These are phyloP conservation scores for Globisporangium lucens DNA, from an alignment of 352 stramenopile species.

Conservation along the genomic window DNA sequence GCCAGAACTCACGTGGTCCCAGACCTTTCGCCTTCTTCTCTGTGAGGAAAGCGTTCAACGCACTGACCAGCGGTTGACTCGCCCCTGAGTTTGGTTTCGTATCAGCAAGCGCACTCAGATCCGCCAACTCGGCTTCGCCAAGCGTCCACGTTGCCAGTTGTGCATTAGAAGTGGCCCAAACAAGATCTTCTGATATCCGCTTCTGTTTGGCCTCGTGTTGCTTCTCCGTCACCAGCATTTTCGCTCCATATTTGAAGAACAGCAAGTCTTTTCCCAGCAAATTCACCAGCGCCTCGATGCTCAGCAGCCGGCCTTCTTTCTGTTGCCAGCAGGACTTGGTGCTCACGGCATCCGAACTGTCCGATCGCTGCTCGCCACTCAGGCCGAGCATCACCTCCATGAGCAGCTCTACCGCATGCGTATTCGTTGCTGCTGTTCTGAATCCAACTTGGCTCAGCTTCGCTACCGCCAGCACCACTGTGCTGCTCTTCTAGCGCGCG, in stretches of 20 bases:
- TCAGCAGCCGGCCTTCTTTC: constrained; percentile 66
- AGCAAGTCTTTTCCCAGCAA: constrained; percentile 40
- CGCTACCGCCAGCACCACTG: constrained; percentile 45
- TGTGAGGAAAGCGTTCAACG: not conserved
- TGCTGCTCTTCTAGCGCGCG: constrained; percentile 55
- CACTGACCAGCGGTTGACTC: not conserved
- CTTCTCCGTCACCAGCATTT: not conserved
- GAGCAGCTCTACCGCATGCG: constrained; percentile 31
- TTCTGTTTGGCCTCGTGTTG: not conserved
- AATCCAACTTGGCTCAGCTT: constrained; percentile 20
- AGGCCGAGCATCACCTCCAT: constrained; percentile 49
- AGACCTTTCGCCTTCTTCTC: constrained; percentile 12
- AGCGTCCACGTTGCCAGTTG: constrained; percentile 36
- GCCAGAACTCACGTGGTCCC: constrained; percentile 27
- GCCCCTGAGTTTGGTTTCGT: too few relatives aligned
- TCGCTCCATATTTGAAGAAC: constrained; percentile 1
- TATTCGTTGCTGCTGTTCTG: not conserved
- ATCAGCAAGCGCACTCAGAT: not conserved
- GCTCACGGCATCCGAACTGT: constrained; percentile 8
- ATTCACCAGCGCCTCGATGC: constrained; percentile 49
- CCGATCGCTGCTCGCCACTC: constrained; percentile 16
- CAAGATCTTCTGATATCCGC: not conserved
- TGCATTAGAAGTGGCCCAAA: not conserved
- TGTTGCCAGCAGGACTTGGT: constrained; percentile 53
- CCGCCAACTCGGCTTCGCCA: constrained; percentile 22